Percentiles rank a stretch among this genome's conserved stretches.
phyloP scores from a whole-genome alignment of 768 basidiomycete genomes.

The Pleurotus sapidus region DNA sequence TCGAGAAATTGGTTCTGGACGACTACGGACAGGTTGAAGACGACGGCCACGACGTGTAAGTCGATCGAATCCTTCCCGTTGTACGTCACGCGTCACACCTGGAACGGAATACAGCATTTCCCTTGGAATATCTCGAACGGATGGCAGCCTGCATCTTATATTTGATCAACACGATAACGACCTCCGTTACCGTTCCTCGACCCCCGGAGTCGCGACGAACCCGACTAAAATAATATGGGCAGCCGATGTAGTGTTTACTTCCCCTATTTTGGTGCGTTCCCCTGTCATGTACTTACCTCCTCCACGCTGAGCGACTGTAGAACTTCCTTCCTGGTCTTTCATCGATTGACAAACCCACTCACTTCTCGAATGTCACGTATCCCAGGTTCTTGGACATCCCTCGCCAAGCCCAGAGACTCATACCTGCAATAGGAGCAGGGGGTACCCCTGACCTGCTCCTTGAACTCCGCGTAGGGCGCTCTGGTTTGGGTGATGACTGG shows the following conservation, averaged over 20 bases:
- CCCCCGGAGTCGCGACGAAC: slow-evolving; percentile 24
- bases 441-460: slow-evolving; percentile 24
- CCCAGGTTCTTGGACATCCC: slow-evolving; percentile 26
- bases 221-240: slow-evolving; percentile 9
- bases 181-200: slow-evolving; percentile 29
- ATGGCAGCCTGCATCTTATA: slow-evolving; percentile 30
- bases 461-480: slow-evolving; percentile 31
- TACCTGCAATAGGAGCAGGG: background rate
- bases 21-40: slow-evolving; percentile 35
- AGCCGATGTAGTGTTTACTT: too few relatives aligned
- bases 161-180: slow-evolving; percentile 35
- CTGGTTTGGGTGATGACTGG: slow-evolving; percentile 35
- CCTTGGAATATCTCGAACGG: slow-evolving; percentile 30
- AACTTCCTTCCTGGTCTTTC: slow-evolving; percentile 30
- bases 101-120: slow-evolving; percentile 24
- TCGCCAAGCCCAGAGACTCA: background rate
- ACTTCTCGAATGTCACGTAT: slow-evolving; percentile 34
- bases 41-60: slow-evolving; percentile 31
- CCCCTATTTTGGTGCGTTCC: background rate
- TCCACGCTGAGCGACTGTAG: slow-evolving; percentile 10
- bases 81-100: background rate
- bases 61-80: background rate
- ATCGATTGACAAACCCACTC: slow-evolving; percentile 22
- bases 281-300: background rate
- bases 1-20: slow-evolving; percentile 20